Base-by-base conservation (phyloP, 805 yeast genomes). In the Pichia eremophila region DNA sequence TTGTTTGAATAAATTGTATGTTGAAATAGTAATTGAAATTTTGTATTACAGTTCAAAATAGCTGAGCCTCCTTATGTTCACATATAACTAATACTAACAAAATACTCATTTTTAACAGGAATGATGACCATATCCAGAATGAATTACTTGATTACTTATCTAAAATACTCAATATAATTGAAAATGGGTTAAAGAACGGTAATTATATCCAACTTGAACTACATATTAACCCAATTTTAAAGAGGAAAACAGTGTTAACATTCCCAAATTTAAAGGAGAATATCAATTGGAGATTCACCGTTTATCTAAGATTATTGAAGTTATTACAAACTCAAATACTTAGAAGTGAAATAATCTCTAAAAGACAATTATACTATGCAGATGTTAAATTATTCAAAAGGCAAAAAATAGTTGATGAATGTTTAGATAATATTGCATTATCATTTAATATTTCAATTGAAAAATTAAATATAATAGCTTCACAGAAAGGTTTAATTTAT, bases 331-430 rank as follows among this genome's bases (percentile, higher is more conserved):
- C 50, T 6, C 58, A 54, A 32, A 18, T 60, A 2, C 12, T 17
- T 6, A 7, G 17, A 0, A 41, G 45, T 3, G 38, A 44, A 3
- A 46, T 46, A 18, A 66, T 74, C 1, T 71, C 85, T 1, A 69
- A 69, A 46, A 63, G 89, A 51, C 86, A 81, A 53, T 48, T 82
- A 0, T 82, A 68, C 62, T 82, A 82, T 59, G 68, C 68, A 44
- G 80, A 81, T 55, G 83, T 79, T 2, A 63, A 62, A 17, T 54
- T 81, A 18, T 83, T 78, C 58, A 51, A 58, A 18, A 57, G 53
- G 3, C 88, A 82, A 55, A 14, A 53, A 0, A 55, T 51, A 5
- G 74, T 77, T 1, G 72, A 73, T 45, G 47, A 57, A 3, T 56
- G 67, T 2, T 49, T 82, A 1, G 71, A 68, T 15, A 54, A 57